These are phyloP conservation scores for Paracoccidioides lutzii DNA, from an alignment of 2,329 filamentous ascomycete genomes.

Conservation along the genomic window DNA sequence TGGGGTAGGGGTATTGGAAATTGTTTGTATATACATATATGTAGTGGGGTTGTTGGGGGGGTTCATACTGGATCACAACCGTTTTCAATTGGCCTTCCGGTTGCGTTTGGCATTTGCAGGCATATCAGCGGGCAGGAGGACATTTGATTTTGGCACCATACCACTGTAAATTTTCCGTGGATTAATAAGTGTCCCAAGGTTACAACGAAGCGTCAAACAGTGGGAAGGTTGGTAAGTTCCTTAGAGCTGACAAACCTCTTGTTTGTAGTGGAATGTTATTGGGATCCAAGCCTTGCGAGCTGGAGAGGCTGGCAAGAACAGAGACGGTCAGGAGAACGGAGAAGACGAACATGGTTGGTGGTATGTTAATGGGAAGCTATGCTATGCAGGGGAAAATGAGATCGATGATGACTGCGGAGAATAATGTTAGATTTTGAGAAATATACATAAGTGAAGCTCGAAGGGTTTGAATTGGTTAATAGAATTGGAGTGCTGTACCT, in stretches of 20 bases:
- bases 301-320: constrained; percentile 19
- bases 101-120: constrained; percentile 27
- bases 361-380: too few species aligned
- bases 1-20: too few species aligned
- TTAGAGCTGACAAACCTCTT: constrained; percentile 20
- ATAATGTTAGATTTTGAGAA: neutral
- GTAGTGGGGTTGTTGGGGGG: neutral
- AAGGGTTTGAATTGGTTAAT: neutral
- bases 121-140: constrained; percentile 35
- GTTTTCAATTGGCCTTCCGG: constrained; percentile 24
- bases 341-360: constrained; percentile 13
- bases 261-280: constrained; percentile 23
- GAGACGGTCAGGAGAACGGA: constrained; percentile 21
- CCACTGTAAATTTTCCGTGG: constrained; percentile 15
- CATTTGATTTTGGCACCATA: constrained; percentile 33
- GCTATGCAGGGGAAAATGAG: too few species aligned
- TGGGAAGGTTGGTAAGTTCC: too few species aligned
- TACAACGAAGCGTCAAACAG: too few species aligned
- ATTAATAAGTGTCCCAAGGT: too few species aligned
- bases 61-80: constrained; percentile 28
- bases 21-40: too few species aligned
- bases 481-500: neutral
- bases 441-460: neutral
- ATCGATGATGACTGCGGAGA: neutral
- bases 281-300: constrained; percentile 28